Base-by-base conservation (phyloP, 2,329 filamentous ascomycete species). In the Fusarium sp. region DNA sequence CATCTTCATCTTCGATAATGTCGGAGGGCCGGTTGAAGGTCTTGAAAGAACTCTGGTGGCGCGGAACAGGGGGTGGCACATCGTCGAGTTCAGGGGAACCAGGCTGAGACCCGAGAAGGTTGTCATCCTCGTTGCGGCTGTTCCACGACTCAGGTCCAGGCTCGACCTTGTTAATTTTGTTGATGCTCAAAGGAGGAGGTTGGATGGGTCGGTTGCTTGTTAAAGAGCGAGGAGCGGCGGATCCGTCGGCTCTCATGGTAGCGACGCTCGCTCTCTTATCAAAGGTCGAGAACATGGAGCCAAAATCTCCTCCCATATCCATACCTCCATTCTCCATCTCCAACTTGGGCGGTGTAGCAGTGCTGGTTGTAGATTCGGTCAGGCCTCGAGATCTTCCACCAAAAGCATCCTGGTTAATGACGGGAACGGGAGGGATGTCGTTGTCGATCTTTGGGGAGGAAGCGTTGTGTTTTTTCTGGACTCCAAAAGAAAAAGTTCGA, bases 401-500 rank as follows among this genome's bases (percentile, higher is more conserved):
- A 37, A 72, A 73, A 43, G 76, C 72, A 43, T 80, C 75, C 56
- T 75, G 71, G 55, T 76, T 76, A 64, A 77, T 77, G 44, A 64
- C 74, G 31, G 80, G 77, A 24, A 84, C 70, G 6, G 84, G 82
- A 3, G 80, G 80, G 39, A 81, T 65, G 28, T 81, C 80, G 35
- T 79, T 74, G 31, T 71, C 70, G 23, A 76, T 74, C 33, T 73
- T 75, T 24, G 76, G 74, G 16, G 74, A 72, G 18, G 75, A 75
- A 31, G 74, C 66, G 31, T 65, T 74, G 46, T 81, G 76, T 73
- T 88, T 89, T 75, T 87, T 88, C 66, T 82, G 82, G 33, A 82
- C 83, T 24, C 86, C 87, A 74, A 89, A 89, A 5, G 87, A 89
- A 70, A 89, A 89, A 2, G 87, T 88, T 49, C 87, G 83, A 12